Evolutionary conservation across 257 asterid species (phyloP).

Genomic region (Thymus quinquecostatus): DNA sequence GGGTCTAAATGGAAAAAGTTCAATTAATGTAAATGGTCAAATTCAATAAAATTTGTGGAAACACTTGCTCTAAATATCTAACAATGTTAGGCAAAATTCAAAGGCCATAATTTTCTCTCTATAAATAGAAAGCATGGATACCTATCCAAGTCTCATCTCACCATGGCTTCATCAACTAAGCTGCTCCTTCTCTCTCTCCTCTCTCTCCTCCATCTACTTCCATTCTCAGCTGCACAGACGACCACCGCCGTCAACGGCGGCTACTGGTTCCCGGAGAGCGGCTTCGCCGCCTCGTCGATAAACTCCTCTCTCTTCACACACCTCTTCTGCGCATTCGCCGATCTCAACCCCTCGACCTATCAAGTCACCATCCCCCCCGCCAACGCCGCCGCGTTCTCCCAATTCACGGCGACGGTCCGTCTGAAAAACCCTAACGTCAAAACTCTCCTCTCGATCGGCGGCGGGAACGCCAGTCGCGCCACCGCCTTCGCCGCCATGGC

Average conservation of each 20-base stretch:
- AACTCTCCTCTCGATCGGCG: constrained; percentile 54
- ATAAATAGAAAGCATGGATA: background rate
- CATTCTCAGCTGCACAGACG: constrained; percentile 32
- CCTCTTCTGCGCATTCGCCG: constrained; percentile 58
- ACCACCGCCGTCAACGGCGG: constrained; percentile 41
- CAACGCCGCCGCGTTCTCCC: constrained; percentile 37
- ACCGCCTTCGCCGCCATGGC: constrained; percentile 48
- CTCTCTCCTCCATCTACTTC: constrained; percentile 26
- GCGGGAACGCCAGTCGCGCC: constrained; percentile 33
- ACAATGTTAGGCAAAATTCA: no score
- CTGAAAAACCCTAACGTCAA: constrained; percentile 42
- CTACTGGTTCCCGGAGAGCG: constrained; percentile 57
- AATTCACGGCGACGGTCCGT: constrained; percentile 47
- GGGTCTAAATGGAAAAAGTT: no score
- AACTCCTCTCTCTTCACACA: constrained; percentile 55
- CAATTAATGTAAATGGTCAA: background rate
- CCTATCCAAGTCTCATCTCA: background rate
- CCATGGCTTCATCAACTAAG: constrained; percentile 40
- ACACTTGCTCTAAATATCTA: no score
- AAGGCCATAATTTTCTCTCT: background rate
- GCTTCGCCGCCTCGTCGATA: constrained; percentile 36
- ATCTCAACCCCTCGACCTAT: constrained; percentile 41
- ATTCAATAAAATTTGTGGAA: no score
- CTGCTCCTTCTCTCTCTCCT: constrained; percentile 22
- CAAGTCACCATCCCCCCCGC: constrained; percentile 43